A percentile compares a stretch with the other conserved stretches of the same genome.
Conservation (phyloP, 2,329 filamentous ascomycete genomes). For the Aspergillus terreus region DNA sequence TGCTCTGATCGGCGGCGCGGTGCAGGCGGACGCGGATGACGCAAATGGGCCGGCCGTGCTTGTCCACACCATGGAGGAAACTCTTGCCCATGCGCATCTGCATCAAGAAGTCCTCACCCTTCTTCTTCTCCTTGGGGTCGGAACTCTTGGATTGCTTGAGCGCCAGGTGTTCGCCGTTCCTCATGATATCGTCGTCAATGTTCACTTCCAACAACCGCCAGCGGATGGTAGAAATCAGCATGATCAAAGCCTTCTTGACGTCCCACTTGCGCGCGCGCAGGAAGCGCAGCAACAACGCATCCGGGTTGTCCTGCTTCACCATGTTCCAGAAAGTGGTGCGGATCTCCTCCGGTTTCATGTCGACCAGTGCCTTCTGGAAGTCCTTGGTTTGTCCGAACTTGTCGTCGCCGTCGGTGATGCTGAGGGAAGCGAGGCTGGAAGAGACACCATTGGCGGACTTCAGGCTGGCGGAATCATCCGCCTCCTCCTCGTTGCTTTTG, state of each 20-base stretch:
- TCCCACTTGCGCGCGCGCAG: slow-evolving; percentile 94
- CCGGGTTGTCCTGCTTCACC: slow-evolving; percentile 93
- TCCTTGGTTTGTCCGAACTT: slow-evolving; percentile 90
- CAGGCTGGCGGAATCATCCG: slow-evolving; percentile 29
- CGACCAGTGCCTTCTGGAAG: slow-evolving; percentile 76
- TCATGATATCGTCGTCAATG: slow-evolving; percentile 85
- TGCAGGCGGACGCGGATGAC: slow-evolving; percentile 81
- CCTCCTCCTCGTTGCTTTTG: slow-evolving; percentile 53
- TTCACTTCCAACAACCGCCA: slow-evolving; percentile 82
- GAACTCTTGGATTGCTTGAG: slow-evolving; percentile 56
- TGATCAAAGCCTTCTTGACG: slow-evolving; percentile 84
- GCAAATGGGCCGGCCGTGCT: slow-evolving; percentile 79
- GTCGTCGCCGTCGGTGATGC: slow-evolving; percentile 63
- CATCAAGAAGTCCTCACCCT: slow-evolving; percentile 71
- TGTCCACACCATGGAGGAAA: slow-evolving; percentile 84
- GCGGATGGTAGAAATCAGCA: slow-evolving; percentile 90
- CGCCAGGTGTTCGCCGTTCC: slow-evolving; percentile 68
- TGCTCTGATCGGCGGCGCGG: slow-evolving; percentile 74
- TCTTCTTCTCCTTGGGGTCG: slow-evolving; percentile 62
- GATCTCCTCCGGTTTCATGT: slow-evolving; percentile 71
- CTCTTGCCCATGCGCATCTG: slow-evolving; percentile 91
- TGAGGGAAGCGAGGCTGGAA: slow-evolving; percentile 33
- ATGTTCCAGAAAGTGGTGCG: slow-evolving; percentile 83
- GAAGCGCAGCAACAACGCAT: slow-evolving; percentile 77
- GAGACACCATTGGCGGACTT: slow-evolving; percentile 38